Conservation (phyloP, 1,284 basidiomycete genomes). For the Sanguinoderma infundibulare region DNA sequence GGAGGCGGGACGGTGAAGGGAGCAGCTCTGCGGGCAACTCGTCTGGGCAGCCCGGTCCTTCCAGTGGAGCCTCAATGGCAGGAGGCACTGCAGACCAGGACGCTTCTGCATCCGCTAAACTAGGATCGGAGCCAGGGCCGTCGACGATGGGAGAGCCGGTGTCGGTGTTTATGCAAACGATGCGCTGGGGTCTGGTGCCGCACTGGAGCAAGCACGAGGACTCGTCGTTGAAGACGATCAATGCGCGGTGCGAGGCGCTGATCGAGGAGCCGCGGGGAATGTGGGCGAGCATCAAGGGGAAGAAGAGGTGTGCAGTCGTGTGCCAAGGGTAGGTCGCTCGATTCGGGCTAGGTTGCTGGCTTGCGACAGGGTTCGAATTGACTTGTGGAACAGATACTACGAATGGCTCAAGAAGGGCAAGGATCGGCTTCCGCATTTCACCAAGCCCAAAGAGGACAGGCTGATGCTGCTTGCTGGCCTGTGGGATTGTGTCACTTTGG, state of each 20-base stretch:
- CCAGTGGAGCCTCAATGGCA: constrained; percentile 22
- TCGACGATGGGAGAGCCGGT: not conserved
- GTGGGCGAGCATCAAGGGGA: constrained; percentile 82
- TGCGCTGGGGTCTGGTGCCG: constrained; percentile 93
- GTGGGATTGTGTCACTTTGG: constrained; percentile 76
- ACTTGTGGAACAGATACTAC: constrained; percentile 67
- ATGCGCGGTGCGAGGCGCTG: constrained; percentile 87
- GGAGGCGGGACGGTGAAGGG: constrained; percentile 35
- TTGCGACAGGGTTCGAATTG: constrained; percentile 7
- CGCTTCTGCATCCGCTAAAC: not conserved
- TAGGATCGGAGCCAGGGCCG: not conserved
- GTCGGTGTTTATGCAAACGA: constrained; percentile 60
- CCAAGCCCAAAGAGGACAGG: constrained; percentile 66
- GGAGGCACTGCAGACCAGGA: too few species aligned
- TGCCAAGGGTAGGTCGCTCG: constrained; percentile 69
- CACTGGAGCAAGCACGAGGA: constrained; percentile 83
- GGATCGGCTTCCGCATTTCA: constrained; percentile 81
- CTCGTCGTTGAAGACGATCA: constrained; percentile 80
- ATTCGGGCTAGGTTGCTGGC: not conserved
- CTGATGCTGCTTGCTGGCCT: constrained; percentile 90
- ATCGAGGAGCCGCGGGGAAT: constrained; percentile 69
- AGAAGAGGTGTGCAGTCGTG: constrained; percentile 79
- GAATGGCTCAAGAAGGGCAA: constrained; percentile 90
- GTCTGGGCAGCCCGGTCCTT: not conserved
- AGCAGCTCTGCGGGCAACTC: not conserved